Evolutionary conservation across 2,329 filamentous ascomycete genomes (phyloP).

Genomic region (Diplodia mutila): DNA sequence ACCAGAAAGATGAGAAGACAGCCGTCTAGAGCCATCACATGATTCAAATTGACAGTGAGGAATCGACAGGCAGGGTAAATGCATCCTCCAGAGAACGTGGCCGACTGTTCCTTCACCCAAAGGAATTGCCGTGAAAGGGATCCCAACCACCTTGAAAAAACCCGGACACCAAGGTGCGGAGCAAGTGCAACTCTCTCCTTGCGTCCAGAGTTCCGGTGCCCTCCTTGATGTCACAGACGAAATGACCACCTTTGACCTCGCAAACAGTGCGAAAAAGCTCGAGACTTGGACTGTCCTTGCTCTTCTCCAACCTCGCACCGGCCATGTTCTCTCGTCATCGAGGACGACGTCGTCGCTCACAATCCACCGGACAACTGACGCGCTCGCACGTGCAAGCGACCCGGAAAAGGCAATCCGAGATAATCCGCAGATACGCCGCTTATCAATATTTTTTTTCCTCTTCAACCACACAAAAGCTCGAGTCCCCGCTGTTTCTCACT

Average conservation of each 20-base stretch:
- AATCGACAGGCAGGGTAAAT: not conserved
- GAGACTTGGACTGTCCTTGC: not conserved
- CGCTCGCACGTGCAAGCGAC: not conserved
- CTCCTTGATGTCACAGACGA: not conserved
- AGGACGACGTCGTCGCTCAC: not conserved
- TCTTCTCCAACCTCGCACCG: too few relatives aligned
- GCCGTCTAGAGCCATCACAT: not conserved
- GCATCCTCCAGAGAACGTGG: not conserved
- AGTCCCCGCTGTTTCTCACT: not conserved
- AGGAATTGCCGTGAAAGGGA: too few relatives aligned
- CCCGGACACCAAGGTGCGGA: too few relatives aligned
- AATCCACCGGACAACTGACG: not conserved
- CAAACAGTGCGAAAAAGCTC: not conserved
- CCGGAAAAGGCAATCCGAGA: conserved; percentile 3
- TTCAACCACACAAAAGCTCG: not conserved
- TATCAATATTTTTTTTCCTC: not conserved
- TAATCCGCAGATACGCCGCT: conserved; percentile 6
- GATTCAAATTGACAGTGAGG: not conserved
- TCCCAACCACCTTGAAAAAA: too few relatives aligned
- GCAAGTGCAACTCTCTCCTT: not conserved
- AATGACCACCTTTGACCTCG: not conserved
- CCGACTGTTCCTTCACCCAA: not conserved
- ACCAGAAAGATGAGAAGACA: not conserved
- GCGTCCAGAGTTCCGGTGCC: not conserved
- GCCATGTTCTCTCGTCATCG: not conserved